These are phyloP conservation scores for Fusarium circinatum DNA, from an alignment of 2,329 filamentous ascomycete genomes.

Conservation along the genomic window DNA sequence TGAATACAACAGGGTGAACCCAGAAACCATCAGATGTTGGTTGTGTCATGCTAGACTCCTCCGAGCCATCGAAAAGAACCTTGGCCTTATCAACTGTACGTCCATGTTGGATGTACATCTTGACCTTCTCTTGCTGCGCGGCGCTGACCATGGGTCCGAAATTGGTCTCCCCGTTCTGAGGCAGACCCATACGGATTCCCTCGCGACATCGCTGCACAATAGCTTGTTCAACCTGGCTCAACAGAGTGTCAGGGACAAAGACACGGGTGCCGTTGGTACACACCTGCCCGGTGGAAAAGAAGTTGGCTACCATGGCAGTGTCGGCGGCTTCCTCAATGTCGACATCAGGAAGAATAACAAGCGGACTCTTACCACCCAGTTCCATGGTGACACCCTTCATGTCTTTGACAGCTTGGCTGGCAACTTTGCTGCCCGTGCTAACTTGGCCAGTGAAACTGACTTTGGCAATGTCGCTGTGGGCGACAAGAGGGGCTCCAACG, in stretches of 20 bases:
- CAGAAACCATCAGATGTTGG: conserved; percentile 76
- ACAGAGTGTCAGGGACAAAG: conserved; percentile 76
- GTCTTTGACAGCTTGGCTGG: conserved; percentile 75
- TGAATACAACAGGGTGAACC: conserved; percentile 86
- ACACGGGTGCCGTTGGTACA: conserved; percentile 94
- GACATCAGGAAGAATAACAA: conserved; percentile 83
- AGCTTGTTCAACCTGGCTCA: conserved; percentile 73
- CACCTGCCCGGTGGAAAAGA: conserved; percentile 90
- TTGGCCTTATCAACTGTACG: conserved; percentile 77
- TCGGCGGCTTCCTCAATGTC: conserved; percentile 84
- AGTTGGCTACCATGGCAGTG: conserved; percentile 93
- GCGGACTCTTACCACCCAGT: conserved; percentile 85
- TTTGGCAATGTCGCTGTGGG: conserved; percentile 79
- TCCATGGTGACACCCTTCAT: conserved; percentile 97
- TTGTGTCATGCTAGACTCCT: conserved; percentile 62
- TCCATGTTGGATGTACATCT: conserved; percentile 80
- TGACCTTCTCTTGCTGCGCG: conserved; percentile 79
- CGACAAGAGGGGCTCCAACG: conserved; percentile 78
- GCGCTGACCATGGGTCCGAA: conserved; percentile 85
- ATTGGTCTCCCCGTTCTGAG: conserved; percentile 79
- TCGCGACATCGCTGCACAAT: conserved; percentile 64
- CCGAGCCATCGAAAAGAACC: conserved; percentile 76
- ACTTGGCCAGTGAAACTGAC: conserved; percentile 93
- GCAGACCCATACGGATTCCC: conserved; percentile 80
- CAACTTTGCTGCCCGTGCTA: conserved; percentile 83